A percentile compares a stretch with the other conserved stretches of the same genome.
Conservation (phyloP, 2,329 filamentous ascomycete species). For the Fusarium nelsonii region DNA sequence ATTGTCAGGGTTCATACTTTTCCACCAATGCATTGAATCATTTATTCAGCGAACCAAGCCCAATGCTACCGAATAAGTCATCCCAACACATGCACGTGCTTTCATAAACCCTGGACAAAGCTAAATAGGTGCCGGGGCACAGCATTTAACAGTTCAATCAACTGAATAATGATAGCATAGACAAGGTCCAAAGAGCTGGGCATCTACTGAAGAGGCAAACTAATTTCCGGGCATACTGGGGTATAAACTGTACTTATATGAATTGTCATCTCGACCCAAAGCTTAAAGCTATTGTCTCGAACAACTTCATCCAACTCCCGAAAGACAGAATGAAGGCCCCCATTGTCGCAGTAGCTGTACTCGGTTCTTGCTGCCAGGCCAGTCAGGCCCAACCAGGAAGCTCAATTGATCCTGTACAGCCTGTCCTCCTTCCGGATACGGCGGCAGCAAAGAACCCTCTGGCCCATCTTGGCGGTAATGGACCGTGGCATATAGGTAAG, state of each 20-base stretch:
- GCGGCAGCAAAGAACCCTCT: conserved; percentile 57
- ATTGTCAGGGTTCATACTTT: conserved; percentile 18
- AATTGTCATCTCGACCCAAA: not conserved
- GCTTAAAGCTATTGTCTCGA: not conserved
- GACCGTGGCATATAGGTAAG: conserved; percentile 64
- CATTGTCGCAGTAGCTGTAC: not conserved
- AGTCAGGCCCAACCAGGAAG: conserved; percentile 23
- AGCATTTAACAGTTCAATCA: not conserved
- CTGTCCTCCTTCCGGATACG: conserved; percentile 46
- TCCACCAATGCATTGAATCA: conserved; percentile 19
- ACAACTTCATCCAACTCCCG: not conserved
- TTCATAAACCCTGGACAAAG: not conserved
- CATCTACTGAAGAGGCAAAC: conserved; percentile 11
- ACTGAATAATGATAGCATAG: not conserved
- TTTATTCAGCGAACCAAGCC: not conserved
- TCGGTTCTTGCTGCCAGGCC: conserved; percentile 4
- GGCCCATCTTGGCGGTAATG: conserved; percentile 64
- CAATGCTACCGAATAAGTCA: conserved; percentile 26
- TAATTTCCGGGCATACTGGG: conserved; percentile 17
- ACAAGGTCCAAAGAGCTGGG: not conserved
- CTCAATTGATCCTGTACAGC: conserved; percentile 47
- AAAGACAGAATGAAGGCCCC: conserved; percentile 6
- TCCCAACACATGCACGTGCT: conserved; percentile 21
- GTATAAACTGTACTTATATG: conserved; percentile 9
- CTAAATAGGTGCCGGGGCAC: not conserved